phyloP scores from a whole-genome alignment of 1,139 yeast genomes.

The Yamadazyma siamensis region DNA sequence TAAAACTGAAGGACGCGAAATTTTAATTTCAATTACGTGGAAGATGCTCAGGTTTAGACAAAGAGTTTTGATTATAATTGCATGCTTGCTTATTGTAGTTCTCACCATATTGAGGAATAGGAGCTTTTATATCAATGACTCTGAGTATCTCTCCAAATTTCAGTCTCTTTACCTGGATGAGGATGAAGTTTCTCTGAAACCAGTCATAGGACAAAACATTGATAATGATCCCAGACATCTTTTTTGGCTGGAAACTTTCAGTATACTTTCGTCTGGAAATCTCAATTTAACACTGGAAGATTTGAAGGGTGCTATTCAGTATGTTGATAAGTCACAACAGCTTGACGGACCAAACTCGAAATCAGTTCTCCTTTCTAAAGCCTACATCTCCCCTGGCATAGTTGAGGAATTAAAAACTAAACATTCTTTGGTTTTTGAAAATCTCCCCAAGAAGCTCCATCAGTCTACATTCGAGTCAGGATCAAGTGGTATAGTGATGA shows the following conservation, averaged over 20 bases:
- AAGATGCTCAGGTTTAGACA: conserved; percentile 6
- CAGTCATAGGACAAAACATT: conserved; percentile 14
- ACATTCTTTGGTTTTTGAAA: conserved; percentile 21
- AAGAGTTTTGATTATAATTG: too few species aligned
- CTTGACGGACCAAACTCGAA: conserved; percentile 24
- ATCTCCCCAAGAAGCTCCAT: conserved; percentile 25
- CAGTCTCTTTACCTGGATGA: conserved; percentile 3
- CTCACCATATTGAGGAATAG: too few species aligned
- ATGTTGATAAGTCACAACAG: conserved; percentile 21
- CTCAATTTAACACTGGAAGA: conserved; percentile 14
- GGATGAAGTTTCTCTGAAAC: conserved; percentile 8
- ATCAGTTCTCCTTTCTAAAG: conserved; percentile 27
- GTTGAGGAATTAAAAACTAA: conserved; percentile 22
- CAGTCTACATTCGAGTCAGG: conserved; percentile 22
- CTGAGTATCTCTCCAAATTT: neutral
- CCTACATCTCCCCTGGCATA: conserved; percentile 22
- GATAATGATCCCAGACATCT: conserved; percentile 15
- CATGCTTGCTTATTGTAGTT: too few species aligned
- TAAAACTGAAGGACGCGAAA: too few species aligned
- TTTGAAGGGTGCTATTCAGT: conserved; percentile 19
- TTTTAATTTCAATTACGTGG: neutral
- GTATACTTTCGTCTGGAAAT: conserved; percentile 16
- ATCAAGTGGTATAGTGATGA: conserved; percentile 32
- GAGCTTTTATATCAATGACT: too few species aligned
- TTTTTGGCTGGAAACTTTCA: conserved; percentile 23